phyloP scores from a whole-genome alignment of 352 stramenopile species.

The Thraustochytrium striatum region DNA sequence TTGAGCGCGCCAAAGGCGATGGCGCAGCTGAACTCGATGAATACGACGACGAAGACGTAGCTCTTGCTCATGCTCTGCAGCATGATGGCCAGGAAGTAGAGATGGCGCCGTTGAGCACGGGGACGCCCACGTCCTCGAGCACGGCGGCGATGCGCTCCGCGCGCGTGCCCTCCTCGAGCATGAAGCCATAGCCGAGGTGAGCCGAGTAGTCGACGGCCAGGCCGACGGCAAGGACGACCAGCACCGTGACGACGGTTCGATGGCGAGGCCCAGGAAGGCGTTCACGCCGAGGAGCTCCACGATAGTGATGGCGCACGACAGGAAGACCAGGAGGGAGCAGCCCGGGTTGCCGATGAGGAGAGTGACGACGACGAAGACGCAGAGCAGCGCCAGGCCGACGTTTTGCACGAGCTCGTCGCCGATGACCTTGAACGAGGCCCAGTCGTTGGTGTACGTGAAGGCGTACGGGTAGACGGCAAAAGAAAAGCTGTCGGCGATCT shows the following conservation, averaged over 20 bases:
- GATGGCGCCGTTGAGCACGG: conserved; percentile 65
- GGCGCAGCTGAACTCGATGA: conserved; percentile 66
- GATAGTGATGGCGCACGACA: conserved; percentile 64
- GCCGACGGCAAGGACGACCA: conserved; percentile 52
- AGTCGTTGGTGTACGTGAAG: conserved; percentile 53
- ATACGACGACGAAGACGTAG: conserved; percentile 67
- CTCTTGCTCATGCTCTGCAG: conserved; percentile 62
- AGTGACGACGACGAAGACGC: conserved; percentile 65
- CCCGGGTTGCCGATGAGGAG: conserved; percentile 63
- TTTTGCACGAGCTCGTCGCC: conserved; percentile 62
- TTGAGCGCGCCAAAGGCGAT: conserved; percentile 62
- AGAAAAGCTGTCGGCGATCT: conserved; percentile 49
- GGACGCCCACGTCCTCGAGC: conserved; percentile 65
- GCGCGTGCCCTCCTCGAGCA: conserved; percentile 58
- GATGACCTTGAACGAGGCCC: conserved; percentile 55
- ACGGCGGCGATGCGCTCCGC: conserved; percentile 57
- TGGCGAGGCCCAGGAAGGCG: conserved; percentile 60
- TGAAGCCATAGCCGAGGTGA: conserved; percentile 65
- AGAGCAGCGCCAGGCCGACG: conserved; percentile 60
- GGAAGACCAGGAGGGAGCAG: conserved; percentile 63
- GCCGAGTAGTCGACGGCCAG: conserved; percentile 67
- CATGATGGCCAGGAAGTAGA: conserved; percentile 71
- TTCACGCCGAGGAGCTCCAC: conserved; percentile 67
- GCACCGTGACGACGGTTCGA: conserved; percentile 57
- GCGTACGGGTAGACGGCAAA: conserved; percentile 24